Conservation (phyloP, 192 early-diverging fungal genomes). For the Rhizophagus prolifer region DNA sequence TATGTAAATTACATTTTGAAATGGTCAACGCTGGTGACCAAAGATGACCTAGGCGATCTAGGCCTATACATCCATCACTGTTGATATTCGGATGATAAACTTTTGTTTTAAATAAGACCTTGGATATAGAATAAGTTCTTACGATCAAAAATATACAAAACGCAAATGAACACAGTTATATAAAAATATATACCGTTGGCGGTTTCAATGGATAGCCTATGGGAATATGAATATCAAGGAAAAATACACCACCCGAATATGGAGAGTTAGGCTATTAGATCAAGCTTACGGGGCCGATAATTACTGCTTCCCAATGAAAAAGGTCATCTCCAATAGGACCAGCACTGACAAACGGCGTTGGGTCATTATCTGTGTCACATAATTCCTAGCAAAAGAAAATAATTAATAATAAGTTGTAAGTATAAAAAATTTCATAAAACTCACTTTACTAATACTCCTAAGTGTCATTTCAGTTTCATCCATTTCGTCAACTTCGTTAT, state of each 20-base stretch:
- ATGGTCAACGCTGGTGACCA: slow-evolving; percentile 99
- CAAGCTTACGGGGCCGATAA: slow-evolving; percentile 88
- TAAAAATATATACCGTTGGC: slow-evolving; percentile 72
- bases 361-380: slow-evolving; percentile 93
- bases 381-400: slow-evolving; percentile 63
- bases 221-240: slow-evolving; percentile 96
- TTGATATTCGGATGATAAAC: slow-evolving; percentile 99
- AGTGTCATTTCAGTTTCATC: too few species aligned
- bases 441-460: too few species aligned
- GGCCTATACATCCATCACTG: slow-evolving; percentile 94
- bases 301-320: slow-evolving; percentile 97
- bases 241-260: slow-evolving; percentile 93
- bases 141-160: background rate
- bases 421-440: too few species aligned
- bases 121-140: background rate
- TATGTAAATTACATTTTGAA: slow-evolving; percentile 70
- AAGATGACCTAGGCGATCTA: slow-evolving; percentile 97
- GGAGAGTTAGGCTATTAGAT: slow-evolving; percentile 80
- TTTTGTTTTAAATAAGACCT: slow-evolving; percentile 91
- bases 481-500: too few species aligned
- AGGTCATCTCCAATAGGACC: slow-evolving; percentile 90
- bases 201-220: slow-evolving; percentile 98
- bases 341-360: slow-evolving; percentile 94
- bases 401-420: too few species aligned
- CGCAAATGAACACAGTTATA: background rate